Conservation (phyloP, 2,329 filamentous ascomycete species). For the Chaetoscypha palmicola region DNA sequence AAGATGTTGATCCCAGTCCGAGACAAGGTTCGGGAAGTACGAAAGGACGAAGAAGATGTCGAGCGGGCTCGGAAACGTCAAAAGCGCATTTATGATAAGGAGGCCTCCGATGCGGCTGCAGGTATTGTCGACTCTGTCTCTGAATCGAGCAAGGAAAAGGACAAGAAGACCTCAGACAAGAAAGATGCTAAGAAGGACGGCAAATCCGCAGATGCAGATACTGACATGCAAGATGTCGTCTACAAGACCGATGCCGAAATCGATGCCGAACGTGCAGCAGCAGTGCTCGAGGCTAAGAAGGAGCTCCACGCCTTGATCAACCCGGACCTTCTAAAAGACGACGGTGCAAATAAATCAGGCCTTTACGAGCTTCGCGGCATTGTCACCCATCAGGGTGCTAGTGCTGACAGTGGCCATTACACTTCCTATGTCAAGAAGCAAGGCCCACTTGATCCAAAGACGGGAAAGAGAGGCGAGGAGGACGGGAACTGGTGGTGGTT, state of each 20-base stretch:
- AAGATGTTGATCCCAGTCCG: conserved; percentile 82
- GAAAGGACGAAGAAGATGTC: conserved; percentile 91
- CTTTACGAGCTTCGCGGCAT: conserved; percentile 92
- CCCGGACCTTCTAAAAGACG: conserved; percentile 66
- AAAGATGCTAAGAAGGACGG: conserved; percentile 40
- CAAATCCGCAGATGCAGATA: conserved; percentile 55
- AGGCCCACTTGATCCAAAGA: conserved; percentile 61
- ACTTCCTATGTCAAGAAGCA: conserved; percentile 97
- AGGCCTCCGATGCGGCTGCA: conserved; percentile 41
- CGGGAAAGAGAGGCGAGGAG: conserved; percentile 70
- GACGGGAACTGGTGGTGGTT: conserved; percentile 99
- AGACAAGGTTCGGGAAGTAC: conserved; percentile 89
- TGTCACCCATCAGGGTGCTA: conserved; percentile 93
- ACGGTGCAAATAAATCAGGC: conserved; percentile 84
- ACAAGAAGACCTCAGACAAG: conserved; percentile 34
- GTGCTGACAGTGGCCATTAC: conserved; percentile 96
- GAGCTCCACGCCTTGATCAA: conserved; percentile 75
- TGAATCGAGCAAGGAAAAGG: conserved; percentile 36
- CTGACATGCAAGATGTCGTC: conserved; percentile 51
- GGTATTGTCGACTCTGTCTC: conserved; percentile 38
- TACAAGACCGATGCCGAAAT: conserved; percentile 94
- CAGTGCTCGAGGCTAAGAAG: conserved; percentile 75
- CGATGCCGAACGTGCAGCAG: conserved; percentile 73
- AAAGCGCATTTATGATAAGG: conserved; percentile 54
- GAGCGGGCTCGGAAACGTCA: conserved; percentile 88